Base-by-base conservation (phyloP, 129 eudicot genomes). In the Flaveria robusta region DNA sequence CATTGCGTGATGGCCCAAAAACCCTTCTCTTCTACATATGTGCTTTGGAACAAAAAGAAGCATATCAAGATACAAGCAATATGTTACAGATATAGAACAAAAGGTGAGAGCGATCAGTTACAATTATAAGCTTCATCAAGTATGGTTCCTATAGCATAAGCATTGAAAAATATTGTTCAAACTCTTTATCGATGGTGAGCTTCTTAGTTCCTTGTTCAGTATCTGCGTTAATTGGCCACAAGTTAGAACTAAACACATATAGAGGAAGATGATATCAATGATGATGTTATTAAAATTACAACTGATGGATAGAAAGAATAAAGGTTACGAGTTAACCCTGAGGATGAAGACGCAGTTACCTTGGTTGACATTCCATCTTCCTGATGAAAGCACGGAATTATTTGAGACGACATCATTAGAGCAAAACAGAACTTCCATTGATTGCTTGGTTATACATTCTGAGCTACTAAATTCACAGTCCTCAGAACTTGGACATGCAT, bases 171-270 rank as follows among this genome's bases (percentile, higher is more conserved):
- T 92, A 92, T 74, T 88, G 88, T 81, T 92, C 96, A 70, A 92
- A 92, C 82, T 92, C 98, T 79, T 90, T 85, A 74, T 92, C 98
- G 81, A 92, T 92, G 29, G 96, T 92, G 76, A 84, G 81, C 52
- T 86, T 83, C 82, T 78, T 78, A 13, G 80, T 56, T 49, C 49
- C 85, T 66, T 75, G 81, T 68, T 83, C 76, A 46, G 81, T 47
- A 77, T 86, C 98, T 92, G 92, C 87, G 72, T 75, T 34, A 54
- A 79, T 52, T 2, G 62, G 39, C 70, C 64, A 9, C 50, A 39
- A 39, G 41, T 77, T n/a, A 77, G 7, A 52, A 52, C 16, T n/a
- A 9, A 23, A 75, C 16, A 41, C 0, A 20, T 6, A 52, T 19
- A 8, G 5, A 39, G 7, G 10, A 23, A 63, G 16, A 34, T n/a